These are phyloP conservation scores for Cadophora sp. DNA, from an alignment of 2,329 filamentous ascomycete species.

Conservation along the genomic window DNA sequence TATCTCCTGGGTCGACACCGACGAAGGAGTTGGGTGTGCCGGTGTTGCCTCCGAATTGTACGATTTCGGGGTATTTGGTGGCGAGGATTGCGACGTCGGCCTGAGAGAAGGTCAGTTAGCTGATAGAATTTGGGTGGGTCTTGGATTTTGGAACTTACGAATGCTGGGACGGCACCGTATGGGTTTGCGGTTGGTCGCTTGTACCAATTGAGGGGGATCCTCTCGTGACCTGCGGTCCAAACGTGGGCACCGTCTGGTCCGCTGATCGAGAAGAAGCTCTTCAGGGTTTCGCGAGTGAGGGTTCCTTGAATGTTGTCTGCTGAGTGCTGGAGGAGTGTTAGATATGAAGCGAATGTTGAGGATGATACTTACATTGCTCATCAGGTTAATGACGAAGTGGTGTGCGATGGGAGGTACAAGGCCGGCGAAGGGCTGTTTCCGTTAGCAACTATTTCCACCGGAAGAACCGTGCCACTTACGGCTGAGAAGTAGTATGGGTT, in stretches of 20 bases:
- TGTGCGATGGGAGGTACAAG: slow-evolving; percentile 25
- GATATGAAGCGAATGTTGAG: neutral
- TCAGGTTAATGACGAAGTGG: slow-evolving; percentile 25
- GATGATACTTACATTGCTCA: slow-evolving; percentile 16
- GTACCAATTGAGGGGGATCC: slow-evolving; percentile 33
- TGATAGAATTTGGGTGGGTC: neutral
- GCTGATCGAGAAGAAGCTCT: slow-evolving; percentile 32
- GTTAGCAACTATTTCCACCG: neutral
- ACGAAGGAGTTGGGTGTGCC: slow-evolving; percentile 59
- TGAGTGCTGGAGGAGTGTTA: slow-evolving; percentile 14
- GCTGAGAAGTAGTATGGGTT: slow-evolving; percentile 62
- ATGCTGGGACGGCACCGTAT: slow-evolving; percentile 52
- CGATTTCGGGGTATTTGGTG: slow-evolving; percentile 44
- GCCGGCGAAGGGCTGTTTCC: slow-evolving; percentile 21
- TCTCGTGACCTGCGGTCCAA: slow-evolving; percentile 17
- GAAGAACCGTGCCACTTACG: neutral
- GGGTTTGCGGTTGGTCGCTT: slow-evolving; percentile 26
- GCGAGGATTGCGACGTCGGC: slow-evolving; percentile 50
- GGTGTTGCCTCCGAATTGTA: slow-evolving; percentile 57
- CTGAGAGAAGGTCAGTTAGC: neutral
- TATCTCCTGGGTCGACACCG: slow-evolving; percentile 51
- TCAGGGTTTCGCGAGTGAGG: slow-evolving; percentile 44
- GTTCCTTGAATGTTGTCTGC: slow-evolving; percentile 26
- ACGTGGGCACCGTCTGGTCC: slow-evolving; percentile 26
- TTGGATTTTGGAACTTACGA: slow-evolving; percentile 23